phyloP scores from a whole-genome alignment of 805 yeast genomes.

The Ogataea paraovalis region DNA sequence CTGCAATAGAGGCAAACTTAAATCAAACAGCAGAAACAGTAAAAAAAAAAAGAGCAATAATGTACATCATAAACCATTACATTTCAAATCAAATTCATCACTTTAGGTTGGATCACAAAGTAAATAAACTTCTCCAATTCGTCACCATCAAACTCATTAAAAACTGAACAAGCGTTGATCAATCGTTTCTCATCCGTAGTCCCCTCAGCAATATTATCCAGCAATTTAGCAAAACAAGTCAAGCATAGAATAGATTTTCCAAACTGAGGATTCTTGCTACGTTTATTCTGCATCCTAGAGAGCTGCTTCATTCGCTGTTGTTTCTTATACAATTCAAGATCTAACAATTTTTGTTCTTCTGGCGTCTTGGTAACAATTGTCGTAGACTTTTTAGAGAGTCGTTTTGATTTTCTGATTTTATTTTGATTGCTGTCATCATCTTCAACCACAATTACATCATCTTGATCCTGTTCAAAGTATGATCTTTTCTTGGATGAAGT shows the following conservation, averaged over 20 bases:
- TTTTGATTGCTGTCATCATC: not conserved
- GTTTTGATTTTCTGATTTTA: conserved; percentile 1
- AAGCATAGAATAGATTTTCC: conserved; percentile 27
- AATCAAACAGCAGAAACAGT: not conserved
- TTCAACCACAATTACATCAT: not conserved
- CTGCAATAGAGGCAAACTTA: too few species aligned
- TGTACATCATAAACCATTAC: not conserved
- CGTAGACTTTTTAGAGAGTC: conserved; percentile 1
- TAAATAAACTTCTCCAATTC: conserved; percentile 11
- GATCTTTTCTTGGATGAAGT: not conserved
- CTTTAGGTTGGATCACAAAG: conserved; percentile 14
- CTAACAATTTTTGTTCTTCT: conserved; percentile 3
- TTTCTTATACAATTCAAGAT: not conserved
- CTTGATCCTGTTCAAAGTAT: not conserved
- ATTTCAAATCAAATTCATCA: conserved; percentile 1
- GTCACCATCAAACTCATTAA: conserved; percentile 12
- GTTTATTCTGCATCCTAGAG: conserved; percentile 4
- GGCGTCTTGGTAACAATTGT: not conserved
- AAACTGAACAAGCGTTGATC: conserved; percentile 6
- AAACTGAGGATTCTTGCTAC: conserved; percentile 20
- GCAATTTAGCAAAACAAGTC: conserved; percentile 19
- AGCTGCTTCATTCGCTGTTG: not conserved
- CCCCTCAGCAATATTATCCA: not conserved
- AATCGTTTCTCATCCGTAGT: conserved; percentile 2
- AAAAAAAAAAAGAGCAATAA: not conserved